Base-by-base conservation (phyloP, 345 rosid genomes). In the Chamaenerion angustifolium region DNA sequence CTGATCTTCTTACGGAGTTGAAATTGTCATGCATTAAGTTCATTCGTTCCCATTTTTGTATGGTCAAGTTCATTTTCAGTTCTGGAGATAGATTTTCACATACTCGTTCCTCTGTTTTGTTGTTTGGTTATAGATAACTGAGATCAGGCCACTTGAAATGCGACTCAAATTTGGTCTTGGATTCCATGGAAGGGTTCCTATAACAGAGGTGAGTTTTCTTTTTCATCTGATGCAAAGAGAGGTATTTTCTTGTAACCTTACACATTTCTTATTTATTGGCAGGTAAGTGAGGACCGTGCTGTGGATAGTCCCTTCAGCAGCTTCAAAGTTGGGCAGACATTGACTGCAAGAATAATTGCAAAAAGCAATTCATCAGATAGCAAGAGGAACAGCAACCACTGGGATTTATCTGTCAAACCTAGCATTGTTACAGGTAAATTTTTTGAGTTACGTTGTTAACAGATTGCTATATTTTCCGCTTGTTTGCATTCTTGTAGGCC, bases 401-500 rank as follows among this genome's bases (percentile, higher is more conserved):
- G 98, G 96, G 96, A 92, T 74, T 74, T 92, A 48, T 81, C 96
- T 56, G 59, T 76, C 59, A 92, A 82, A 76, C 82, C 92, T 37
- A 35, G 73, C 56, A 44, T 56, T 35, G 76, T 92, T 55, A 42
- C 69, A 64, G 96, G 98, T 92, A 70, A 61, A 57, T 3, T 31
- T 7, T 21, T n/a, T n/a, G n/a, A n/a, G n/a, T n/a, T n/a, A n/a
- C n/a, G n/a, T n/a, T n/a, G n/a, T n/a, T n/a, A n/a, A n/a, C n/a
- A n/a, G n/a, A n/a, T n/a, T 31, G 37, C 37, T 31, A 31, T 31
- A 31, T 7, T 31, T 31, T 4, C 37, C 37, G 10, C 10, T 4
- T 31, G 3, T 31, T 5, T 31, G 8, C 37, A 31, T 31, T 5
- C 27, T 23, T 5, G 27, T 23, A 23, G 27, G 27, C 27, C 27